Percentiles rank a stretch among this genome's conserved stretches.
Evolutionary conservation across 2,329 filamentous ascomycete species (phyloP).

Genomic region (Aureobasidium sp.): DNA sequence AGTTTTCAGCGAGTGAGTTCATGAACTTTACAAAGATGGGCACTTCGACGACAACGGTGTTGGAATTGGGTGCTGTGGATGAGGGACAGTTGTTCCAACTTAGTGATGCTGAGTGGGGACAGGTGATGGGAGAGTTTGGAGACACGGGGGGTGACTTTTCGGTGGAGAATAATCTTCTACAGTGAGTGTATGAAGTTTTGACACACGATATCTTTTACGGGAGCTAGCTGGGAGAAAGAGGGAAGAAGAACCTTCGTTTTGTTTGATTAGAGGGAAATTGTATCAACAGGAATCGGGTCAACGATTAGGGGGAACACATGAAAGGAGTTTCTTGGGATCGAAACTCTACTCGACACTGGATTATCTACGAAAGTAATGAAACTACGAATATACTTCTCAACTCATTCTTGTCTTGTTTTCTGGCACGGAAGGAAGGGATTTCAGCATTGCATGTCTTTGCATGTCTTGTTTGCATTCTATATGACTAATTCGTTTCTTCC

Average conservation of each 20-base stretch:
- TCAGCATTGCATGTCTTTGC: too few species aligned
- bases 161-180: neutral
- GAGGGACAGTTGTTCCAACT: neutral
- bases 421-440: too few species aligned
- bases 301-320: neutral
- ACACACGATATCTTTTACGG: too few species aligned
- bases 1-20: neutral
- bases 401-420: neutral
- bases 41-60: neutral
- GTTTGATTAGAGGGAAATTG: neutral
- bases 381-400: neutral
- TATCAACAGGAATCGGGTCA: neutral
- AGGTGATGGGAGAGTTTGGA: constrained; percentile 2
- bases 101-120: constrained; percentile 9
- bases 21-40: neutral
- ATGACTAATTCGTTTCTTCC: too few species aligned
- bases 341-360: neutral
- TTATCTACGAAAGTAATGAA: neutral
- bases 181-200: neutral
- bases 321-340: neutral
- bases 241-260: too few species aligned
- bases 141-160: neutral
- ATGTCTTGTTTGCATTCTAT: too few species aligned
- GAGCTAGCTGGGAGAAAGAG: too few species aligned
- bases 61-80: constrained; percentile 6